Conservation (phyloP, 352 stramenopile species). For the Phytophthora uliginosa region DNA sequence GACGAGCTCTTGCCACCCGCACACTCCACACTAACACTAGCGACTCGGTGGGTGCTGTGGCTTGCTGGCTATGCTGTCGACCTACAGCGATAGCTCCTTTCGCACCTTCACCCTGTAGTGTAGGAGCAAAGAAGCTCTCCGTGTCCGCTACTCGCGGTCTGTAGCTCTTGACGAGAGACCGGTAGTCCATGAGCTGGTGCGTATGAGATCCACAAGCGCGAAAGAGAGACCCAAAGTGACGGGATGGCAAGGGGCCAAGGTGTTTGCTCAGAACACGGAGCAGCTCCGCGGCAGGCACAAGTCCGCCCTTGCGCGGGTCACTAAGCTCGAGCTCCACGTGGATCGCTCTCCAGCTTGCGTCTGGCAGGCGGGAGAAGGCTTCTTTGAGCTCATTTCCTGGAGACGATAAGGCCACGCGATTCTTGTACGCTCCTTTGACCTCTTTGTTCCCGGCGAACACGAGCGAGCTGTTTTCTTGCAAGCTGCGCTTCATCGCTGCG, state of each 20-base stretch:
- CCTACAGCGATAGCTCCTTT: slow-evolving; percentile 32
- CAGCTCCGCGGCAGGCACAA: slow-evolving; percentile 70
- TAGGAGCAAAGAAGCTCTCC: slow-evolving; percentile 54
- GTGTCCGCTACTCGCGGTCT: slow-evolving; percentile 62
- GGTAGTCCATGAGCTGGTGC: slow-evolving; percentile 81
- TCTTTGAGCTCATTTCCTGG: slow-evolving; percentile 81
- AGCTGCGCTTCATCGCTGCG: slow-evolving; percentile 34
- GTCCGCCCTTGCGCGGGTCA: slow-evolving; percentile 64
- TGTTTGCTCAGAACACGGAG: slow-evolving; percentile 75
- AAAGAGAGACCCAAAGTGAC: slow-evolving; percentile 69
- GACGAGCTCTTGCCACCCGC: slow-evolving; percentile 59
- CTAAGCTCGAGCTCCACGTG: slow-evolving; percentile 74
- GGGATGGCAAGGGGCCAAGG: slow-evolving; percentile 62
- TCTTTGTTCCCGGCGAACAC: slow-evolving; percentile 59
- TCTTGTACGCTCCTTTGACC: slow-evolving; percentile 70
- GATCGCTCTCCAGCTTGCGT: slow-evolving; percentile 71
- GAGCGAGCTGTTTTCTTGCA: slow-evolving; percentile 75
- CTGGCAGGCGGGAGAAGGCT: slow-evolving; percentile 64
- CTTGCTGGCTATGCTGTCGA: slow-evolving; percentile 58
- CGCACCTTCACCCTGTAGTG: slow-evolving; percentile 36
- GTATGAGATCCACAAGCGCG: slow-evolving; percentile 71
- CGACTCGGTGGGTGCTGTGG: slow-evolving; percentile 70
- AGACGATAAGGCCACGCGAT: slow-evolving; percentile 63
- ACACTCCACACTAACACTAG: slow-evolving; percentile 81
- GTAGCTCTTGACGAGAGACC: slow-evolving; percentile 76